Percentiles rank a stretch among this genome's conserved stretches.
Conservation (phyloP, 352 stramenopile genomes). For the Pythium scleroteichum region DNA sequence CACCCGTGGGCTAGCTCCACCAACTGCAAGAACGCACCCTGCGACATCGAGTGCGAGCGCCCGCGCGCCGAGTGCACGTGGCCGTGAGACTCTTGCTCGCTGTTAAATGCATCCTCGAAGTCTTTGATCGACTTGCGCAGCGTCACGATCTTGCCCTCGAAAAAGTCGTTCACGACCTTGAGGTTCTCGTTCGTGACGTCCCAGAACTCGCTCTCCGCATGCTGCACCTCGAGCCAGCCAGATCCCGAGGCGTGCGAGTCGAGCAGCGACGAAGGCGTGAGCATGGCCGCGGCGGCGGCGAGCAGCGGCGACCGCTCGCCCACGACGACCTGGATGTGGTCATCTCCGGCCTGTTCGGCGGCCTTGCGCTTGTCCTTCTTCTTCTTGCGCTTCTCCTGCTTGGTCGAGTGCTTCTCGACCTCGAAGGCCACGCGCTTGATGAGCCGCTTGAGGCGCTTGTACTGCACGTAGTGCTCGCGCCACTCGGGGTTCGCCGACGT, state of each 20-base stretch:
- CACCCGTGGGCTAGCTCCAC: not conserved
- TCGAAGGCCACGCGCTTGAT: slow-evolving; percentile 91
- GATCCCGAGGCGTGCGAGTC: slow-evolving; percentile 32
- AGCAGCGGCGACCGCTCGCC: slow-evolving; percentile 77
- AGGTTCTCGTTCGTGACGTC: slow-evolving; percentile 76
- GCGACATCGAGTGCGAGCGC: slow-evolving; percentile 49
- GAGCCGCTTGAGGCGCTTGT: slow-evolving; percentile 90
- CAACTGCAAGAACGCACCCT: slow-evolving; percentile 36
- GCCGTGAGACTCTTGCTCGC: slow-evolving; percentile 71
- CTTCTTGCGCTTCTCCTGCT: slow-evolving; percentile 68
- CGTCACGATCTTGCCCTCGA: slow-evolving; percentile 64
- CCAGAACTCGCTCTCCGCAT: slow-evolving; percentile 85
- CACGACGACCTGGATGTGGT: slow-evolving; percentile 37
- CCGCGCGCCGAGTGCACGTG: slow-evolving; percentile 70
- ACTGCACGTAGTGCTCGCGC: slow-evolving; percentile 91
- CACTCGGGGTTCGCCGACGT: slow-evolving; percentile 87
- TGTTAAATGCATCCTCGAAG: slow-evolving; percentile 67
- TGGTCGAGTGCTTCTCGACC: slow-evolving; percentile 77
- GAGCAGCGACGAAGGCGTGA: slow-evolving; percentile 24
- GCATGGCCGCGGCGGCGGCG: slow-evolving; percentile 33
- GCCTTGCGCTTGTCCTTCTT: slow-evolving; percentile 19
- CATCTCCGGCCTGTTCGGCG: slow-evolving; percentile 32
- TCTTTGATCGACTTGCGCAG: slow-evolving; percentile 68
- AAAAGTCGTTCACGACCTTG: slow-evolving; percentile 87
- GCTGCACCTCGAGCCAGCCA: slow-evolving; percentile 58